Percentiles rank a stretch among this genome's conserved stretches.
phyloP scores from a whole-genome alignment of 139 green algal genomes.

The Coccomyxa sp. region DNA sequence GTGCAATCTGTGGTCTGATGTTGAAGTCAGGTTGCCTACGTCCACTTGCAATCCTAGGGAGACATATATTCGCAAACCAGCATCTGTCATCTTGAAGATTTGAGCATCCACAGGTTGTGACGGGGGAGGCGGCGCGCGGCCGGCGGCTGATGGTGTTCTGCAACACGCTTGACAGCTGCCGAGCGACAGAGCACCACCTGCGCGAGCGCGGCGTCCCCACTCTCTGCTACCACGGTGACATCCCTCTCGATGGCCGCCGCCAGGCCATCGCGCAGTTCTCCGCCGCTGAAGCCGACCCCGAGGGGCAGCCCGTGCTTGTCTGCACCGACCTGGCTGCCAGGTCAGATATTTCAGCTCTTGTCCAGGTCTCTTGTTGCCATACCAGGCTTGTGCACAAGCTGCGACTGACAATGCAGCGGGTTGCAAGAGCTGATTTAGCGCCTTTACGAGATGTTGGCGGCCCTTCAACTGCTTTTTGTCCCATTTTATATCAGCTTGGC shows the following conservation, averaged over 20 bases:
- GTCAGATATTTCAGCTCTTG: background rate
- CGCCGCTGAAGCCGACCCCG: background rate
- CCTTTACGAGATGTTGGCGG: too few species aligned
- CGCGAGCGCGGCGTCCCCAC: slow-evolving; percentile 62
- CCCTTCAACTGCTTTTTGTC: too few species aligned
- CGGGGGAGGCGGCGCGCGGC: slow-evolving; percentile 25
- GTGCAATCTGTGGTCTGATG: background rate
- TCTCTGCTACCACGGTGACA: slow-evolving; percentile 88
- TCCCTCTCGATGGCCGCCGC: slow-evolving; percentile 38
- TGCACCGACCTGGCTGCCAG: slow-evolving; percentile 92
- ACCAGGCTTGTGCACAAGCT: background rate
- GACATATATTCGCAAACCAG: too few species aligned
- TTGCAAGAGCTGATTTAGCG: too few species aligned
- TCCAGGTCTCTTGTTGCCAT: background rate
- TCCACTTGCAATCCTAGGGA: too few species aligned
- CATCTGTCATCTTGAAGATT: too few species aligned
- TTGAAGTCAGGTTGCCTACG: background rate
- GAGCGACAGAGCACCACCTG: slow-evolving; percentile 30
- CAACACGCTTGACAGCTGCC: slow-evolving; percentile 86
- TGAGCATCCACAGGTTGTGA: slow-evolving; percentile 38
- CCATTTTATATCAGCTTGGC: too few species aligned
- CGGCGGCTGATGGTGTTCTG: slow-evolving; percentile 86
- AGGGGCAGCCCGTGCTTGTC: slow-evolving; percentile 67
- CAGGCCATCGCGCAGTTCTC: slow-evolving; percentile 36
- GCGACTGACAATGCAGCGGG: too few species aligned